Evolutionary conservation across 2,329 filamentous ascomycete genomes (phyloP), one percentile per base, ranked within the genome.

Genomic region (Hyphodiscus sp.): DNA sequence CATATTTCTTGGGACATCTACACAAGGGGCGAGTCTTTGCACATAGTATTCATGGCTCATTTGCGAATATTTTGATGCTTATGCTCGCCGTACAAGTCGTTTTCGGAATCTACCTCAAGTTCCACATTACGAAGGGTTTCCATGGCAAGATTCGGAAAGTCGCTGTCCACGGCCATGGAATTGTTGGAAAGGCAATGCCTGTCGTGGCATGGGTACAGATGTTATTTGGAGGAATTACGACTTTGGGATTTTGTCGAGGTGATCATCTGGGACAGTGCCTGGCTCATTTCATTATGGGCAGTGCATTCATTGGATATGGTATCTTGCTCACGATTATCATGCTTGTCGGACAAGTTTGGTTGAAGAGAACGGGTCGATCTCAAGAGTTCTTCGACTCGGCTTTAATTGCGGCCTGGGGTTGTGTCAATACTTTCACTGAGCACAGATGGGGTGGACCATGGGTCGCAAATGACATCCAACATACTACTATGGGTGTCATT

Each of bases 231-330:
- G 94, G 91, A 41, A 96, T 99, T 65, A 92, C 92, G 0, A 79
- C 88, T 3, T 77, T 96, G 52, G 94, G 94, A 20, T 97, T 96
- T 75, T 99, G 94, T 70, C 87, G 90, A 61, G 90, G 79, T 51
- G 91, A 97, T 54, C 92, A 99, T 67, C 70, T 91, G 1, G 92
- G 91, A 30, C 94, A 99, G 71, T 99, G 94, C 71, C 74, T 89
- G 43, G 94, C 94, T 1, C 94, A 99, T 71, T 99, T 97, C 71
- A 99, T 97, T 70, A 99, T 99, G 94, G 94, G 94, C 45, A 87
- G 88, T 61, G 91, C 92, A 1, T 99, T 99, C 68, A 92, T 99
- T 62, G 94, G 81, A 29, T 99, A 99, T 66, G 94, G 89, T 26
- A 87, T 96, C 51, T 69, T 96, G 41, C 78, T 99, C 60, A 91